Evolutionary conservation across 345 rosid genomes (phyloP).

Genomic region (Arabis hirsuta): DNA sequence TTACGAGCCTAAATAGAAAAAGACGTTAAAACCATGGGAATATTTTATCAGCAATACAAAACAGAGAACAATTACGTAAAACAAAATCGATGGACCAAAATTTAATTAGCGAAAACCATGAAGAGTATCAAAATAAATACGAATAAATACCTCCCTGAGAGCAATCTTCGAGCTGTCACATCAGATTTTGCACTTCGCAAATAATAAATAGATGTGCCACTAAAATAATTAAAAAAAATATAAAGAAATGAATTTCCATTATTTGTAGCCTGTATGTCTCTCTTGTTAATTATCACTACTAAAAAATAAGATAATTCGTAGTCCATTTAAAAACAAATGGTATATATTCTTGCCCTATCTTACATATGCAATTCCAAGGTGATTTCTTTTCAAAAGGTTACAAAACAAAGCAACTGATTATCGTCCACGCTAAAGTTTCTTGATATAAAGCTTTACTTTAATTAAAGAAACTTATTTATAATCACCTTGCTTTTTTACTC

Average conservation of each 20-base stretch:
- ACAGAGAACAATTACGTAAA: no score
- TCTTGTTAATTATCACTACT: neutral
- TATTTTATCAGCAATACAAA: no score
- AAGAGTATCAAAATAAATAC: no score
- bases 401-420: neutral
- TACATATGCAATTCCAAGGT: neutral
- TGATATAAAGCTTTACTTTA: neutral
- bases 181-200: no score
- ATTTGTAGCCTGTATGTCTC: neutral
- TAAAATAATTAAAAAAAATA: no score
- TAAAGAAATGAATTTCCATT: neutral
- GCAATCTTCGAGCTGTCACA: no score
- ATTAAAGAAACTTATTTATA: neutral
- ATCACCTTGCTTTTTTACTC: neutral
- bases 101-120: no score
- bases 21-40: no score
- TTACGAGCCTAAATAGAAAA: no score
- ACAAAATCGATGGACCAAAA: no score
- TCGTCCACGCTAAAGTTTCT: constrained; percentile 12
- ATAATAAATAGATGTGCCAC: no score
- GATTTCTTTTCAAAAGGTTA: constrained; percentile 8
- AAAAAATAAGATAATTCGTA: neutral
- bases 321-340: neutral
- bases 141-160: no score
- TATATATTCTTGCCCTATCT: neutral